Percentiles rank a stretch among this genome's conserved stretches.
Evolutionary conservation across 495 filamentous ascomycete genomes (phyloP).

Genomic region (Penicillium mononematosum): DNA sequence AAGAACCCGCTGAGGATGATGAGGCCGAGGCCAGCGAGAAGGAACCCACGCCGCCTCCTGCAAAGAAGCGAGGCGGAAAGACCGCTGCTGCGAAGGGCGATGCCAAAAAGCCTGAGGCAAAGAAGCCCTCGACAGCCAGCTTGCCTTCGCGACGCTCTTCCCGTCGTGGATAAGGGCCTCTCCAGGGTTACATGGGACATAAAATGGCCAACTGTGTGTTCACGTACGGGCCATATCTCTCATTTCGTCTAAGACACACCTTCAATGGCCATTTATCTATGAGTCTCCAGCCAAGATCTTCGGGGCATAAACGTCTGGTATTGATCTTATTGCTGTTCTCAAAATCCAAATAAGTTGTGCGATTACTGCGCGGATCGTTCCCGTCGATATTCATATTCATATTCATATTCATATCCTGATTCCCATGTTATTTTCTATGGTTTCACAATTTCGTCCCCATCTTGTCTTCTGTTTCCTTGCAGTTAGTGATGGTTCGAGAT

Average conservation of each 20-base stretch:
- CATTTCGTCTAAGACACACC: background rate
- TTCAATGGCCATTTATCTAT: slow-evolving; percentile 6
- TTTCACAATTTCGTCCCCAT: background rate
- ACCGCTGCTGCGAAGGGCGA: slow-evolving; percentile 22
- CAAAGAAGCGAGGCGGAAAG: slow-evolving; percentile 25
- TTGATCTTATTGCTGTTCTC: background rate
- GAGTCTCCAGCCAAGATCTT: background rate
- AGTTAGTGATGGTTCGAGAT: slow-evolving; percentile 32
- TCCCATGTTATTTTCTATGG: slow-evolving; percentile 6
- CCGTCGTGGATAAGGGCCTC: slow-evolving; percentile 33
- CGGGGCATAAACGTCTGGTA: background rate
- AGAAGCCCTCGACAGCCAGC: slow-evolving; percentile 26
- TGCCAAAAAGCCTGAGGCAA: slow-evolving; percentile 18
- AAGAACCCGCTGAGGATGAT: slow-evolving; percentile 26
- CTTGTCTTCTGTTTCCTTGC: slow-evolving; percentile 8
- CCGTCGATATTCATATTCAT: slow-evolving; percentile 19
- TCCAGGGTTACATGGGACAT: background rate
- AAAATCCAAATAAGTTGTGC: background rate
- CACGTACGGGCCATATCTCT: background rate
- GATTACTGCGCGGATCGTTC: background rate
- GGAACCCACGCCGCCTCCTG: slow-evolving; percentile 27
- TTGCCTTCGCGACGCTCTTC: slow-evolving; percentile 44
- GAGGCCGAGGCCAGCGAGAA: slow-evolving; percentile 24
- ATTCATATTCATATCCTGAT: slow-evolving; percentile 16
- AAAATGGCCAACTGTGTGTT: background rate